phyloP scores from a whole-genome alignment of 2,329 filamentous ascomycete genomes.

The Bimuria novae-zelandiae region DNA sequence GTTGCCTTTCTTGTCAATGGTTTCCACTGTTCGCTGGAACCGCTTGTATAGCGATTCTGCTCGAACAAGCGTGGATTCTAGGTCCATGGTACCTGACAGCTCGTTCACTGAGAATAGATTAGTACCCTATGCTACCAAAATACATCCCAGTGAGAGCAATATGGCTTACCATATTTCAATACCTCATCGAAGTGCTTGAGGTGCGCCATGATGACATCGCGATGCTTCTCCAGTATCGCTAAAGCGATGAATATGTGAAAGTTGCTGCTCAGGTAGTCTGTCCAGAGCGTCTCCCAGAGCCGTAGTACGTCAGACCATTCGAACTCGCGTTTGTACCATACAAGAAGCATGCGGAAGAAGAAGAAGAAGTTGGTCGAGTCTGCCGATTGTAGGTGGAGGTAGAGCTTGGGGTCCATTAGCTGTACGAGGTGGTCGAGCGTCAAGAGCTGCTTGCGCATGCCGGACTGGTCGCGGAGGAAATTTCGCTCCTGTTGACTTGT shows the following conservation, averaged over 20 bases:
- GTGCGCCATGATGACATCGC: constrained; percentile 96
- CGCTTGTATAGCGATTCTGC: constrained; percentile 87
- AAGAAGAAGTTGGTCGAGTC: constrained; percentile 99
- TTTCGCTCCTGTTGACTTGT: constrained; percentile 70
- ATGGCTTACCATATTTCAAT: constrained; percentile 81
- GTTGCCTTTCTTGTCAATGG: constrained; percentile 87
- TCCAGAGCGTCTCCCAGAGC: constrained; percentile 94
- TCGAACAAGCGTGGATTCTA: constrained; percentile 81
- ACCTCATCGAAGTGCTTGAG: constrained; percentile 95
- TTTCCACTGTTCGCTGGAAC: constrained; percentile 87
- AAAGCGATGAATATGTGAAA: constrained; percentile 95
- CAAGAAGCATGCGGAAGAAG: constrained; percentile 98
- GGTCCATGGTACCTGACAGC: constrained; percentile 88
- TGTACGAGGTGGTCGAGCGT: constrained; percentile 94
- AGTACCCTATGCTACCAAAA: too few species aligned
- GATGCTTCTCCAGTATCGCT: constrained; percentile 91
- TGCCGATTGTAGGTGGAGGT: constrained; percentile 83
- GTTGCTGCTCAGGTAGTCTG: constrained; percentile 83
- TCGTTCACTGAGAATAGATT: constrained; percentile 76
- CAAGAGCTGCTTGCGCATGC: constrained; percentile 89
- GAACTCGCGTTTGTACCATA: constrained; percentile 99
- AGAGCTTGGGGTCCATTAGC: constrained; percentile 94
- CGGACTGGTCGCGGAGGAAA: constrained; percentile 92
- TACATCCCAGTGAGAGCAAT: neutral
- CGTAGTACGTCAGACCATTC: constrained; percentile 83